Percentiles rank a stretch among this genome's conserved stretches.
Evolutionary conservation across 352 stramenopile species (phyloP).

Genomic region (Phytophthora colocasiae): DNA sequence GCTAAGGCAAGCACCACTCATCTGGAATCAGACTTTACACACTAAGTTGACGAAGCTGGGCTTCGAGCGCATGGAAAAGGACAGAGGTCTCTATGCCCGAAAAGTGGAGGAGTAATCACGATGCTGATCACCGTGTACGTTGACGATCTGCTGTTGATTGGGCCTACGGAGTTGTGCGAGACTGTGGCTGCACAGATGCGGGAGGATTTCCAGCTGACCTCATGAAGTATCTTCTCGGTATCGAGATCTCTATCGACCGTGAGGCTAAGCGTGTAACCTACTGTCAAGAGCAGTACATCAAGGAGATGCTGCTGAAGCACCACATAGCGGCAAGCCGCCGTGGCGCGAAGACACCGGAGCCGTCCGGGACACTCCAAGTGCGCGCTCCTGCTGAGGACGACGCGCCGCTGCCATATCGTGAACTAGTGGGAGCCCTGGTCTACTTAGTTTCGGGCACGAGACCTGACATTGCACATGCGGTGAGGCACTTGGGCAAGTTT

Average conservation of each 20-base stretch:
- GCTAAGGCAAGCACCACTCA: not conserved
- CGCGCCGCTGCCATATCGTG: not conserved
- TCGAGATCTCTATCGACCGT: constrained; percentile 12
- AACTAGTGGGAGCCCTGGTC: constrained; percentile 18
- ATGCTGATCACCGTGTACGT: constrained; percentile 11
- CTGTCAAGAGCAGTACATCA: not conserved
- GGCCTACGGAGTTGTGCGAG: not conserved
- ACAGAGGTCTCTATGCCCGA: constrained; percentile 5
- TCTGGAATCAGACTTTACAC: constrained; percentile 19
- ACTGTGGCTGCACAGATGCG: not conserved
- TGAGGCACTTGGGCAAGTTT: constrained; percentile 7
- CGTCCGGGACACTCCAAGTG: constrained; percentile 1
- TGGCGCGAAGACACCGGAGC: constrained; percentile 1
- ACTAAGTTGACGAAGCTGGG: not conserved
- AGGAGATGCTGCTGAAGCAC: constrained; percentile 5
- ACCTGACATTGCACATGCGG: too few species aligned
- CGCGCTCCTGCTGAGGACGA: constrained; percentile 2
- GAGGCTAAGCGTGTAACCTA: not conserved
- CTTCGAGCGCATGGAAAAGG: constrained; percentile 1
- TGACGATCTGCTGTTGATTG: constrained; percentile 4
- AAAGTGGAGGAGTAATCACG: constrained; percentile 7
- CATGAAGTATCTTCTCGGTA: constrained; percentile 1
- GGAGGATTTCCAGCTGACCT: not conserved
- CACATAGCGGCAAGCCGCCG: constrained; percentile 11
- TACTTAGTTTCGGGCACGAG: constrained; percentile 10